Percentiles rank a stretch among this genome's conserved stretches.
These are phyloP conservation scores for Jamesozyma spencerorum DNA, from an alignment of 805 yeast species.

Conservation along the genomic window DNA sequence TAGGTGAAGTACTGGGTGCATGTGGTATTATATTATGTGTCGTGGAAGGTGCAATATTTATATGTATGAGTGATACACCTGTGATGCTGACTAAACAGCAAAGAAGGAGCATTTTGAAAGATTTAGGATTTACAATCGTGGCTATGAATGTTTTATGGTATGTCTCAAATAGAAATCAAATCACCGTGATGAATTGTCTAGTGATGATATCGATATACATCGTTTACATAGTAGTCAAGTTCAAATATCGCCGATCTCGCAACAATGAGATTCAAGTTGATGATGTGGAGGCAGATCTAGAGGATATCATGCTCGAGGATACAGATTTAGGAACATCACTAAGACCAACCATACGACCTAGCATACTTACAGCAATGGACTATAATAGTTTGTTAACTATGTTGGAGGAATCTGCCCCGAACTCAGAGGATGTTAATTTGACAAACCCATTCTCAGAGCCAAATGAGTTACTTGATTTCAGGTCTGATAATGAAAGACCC, in stretches of 20 bases:
- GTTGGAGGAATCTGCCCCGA: constrained; percentile 17
- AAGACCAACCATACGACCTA: constrained; percentile 19
- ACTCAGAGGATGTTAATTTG: background rate
- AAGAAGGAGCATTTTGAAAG: constrained; percentile 16
- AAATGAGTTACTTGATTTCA: constrained; percentile 8
- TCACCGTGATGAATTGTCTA: constrained; percentile 22
- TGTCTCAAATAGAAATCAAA: constrained; percentile 16
- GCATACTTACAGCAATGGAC: constrained; percentile 26
- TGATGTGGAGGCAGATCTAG: no score
- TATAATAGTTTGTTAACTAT: constrained; percentile 19
- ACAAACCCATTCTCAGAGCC: background rate
- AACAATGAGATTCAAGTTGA: background rate
- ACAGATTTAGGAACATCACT: constrained; percentile 1
- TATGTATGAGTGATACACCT: constrained; percentile 19
- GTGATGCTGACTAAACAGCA: constrained; percentile 14
- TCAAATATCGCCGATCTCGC: background rate
- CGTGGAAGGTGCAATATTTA: constrained; percentile 27
- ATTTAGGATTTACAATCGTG: constrained; percentile 18
- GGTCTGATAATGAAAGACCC: constrained; percentile 6
- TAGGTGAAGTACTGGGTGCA: constrained; percentile 32
- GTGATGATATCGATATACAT: constrained; percentile 21
- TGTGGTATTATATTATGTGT: constrained; percentile 31
- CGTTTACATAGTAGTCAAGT: constrained; percentile 10
- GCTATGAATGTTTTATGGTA: constrained; percentile 22
- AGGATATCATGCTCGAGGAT: background rate